Evolutionary conservation across 176 grass and related monocot species (phyloP), one percentile per base, ranked within the genome.

Genomic region (Leersia perrieri): DNA sequence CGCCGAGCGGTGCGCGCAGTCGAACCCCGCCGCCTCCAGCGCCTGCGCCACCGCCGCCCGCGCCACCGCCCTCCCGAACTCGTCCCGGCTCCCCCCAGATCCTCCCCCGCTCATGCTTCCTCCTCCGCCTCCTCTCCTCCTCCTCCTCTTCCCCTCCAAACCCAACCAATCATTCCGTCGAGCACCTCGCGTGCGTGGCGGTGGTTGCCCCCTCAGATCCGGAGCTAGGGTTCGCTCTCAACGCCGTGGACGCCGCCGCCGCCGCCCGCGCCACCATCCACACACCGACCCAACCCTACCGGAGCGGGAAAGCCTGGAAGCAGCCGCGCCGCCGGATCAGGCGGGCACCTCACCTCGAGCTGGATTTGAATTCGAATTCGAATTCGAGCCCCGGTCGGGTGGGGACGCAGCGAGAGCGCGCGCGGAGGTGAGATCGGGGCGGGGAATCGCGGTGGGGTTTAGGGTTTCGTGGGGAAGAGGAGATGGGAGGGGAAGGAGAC

Each of bases 11-110:
- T 96, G 91, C 34, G 87, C 75, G 62, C 90, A 76, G 70, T 93
- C 84, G 34, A 99, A 99, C 12, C 88, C 87, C 6, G 71, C 49
- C 2, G 90, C 79, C 85, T 99, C 90, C 25, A 93, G 84, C 60
- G 85, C 94, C 83, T 93, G 90, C 71, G 89, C 79, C 4, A 93
- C 85, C 5, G 93, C 84, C 1, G 92, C 87, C 14, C 88, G 92
- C 20, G 89, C 85, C 28, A 91, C 82, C 11, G 88, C 86, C 80
- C 86, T 83, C 53, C 92, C 88, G 55, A 90, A 99, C 41, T 93
- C 90, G 60, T 89, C 93, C 33, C 80, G 77, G 29, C 87, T 82
- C 35, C 84, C 0, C 90, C 86, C 15, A 85, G 92, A 11, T 87
- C 85, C 28, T 87, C 82, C 9, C 86, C 80, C 86, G 28, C 66